A percentile compares a stretch with the other conserved stretches of the same genome.
Conservation (phyloP, 441 rosid species). For the Pelargonium cotyledonis region DNA sequence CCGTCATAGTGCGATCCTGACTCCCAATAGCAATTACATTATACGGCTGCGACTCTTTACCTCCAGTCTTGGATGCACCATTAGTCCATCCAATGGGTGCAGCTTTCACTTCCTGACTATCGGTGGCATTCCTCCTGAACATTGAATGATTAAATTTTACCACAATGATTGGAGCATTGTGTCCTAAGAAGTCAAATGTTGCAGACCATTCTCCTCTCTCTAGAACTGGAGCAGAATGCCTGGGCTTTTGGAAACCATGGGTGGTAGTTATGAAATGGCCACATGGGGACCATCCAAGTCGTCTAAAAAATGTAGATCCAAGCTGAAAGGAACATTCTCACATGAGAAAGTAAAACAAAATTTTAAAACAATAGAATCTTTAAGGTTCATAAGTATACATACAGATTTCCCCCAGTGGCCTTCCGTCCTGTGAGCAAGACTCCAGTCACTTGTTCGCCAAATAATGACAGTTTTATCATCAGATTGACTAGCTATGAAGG, state of each 20-base stretch:
- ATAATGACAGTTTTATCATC: constrained; percentile 97
- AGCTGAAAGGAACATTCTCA: constrained; percentile 49
- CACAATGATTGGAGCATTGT: constrained; percentile 89
- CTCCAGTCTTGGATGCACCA: constrained; percentile 71
- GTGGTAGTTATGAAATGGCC: constrained; percentile 97
- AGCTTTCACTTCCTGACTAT: constrained; percentile 49
- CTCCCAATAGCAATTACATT: constrained; percentile 97
- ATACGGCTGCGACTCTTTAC: constrained; percentile 75
- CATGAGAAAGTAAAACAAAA: constrained; percentile 14
- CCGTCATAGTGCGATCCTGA: constrained; percentile 97
- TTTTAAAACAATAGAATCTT: constrained; percentile 13
- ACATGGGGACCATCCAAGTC: constrained; percentile 99
- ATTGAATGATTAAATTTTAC: constrained; percentile 92
- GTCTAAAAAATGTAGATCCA: constrained; percentile 95
- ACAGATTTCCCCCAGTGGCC: constrained; percentile 99
- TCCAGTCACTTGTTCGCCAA: constrained; percentile 99
- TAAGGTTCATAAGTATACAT: constrained; percentile 22
- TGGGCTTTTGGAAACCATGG: constrained; percentile 96
- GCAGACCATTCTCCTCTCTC: constrained; percentile 99
- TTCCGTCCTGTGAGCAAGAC: constrained; percentile 82
- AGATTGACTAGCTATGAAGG: constrained; percentile 95
- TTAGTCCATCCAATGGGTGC: constrained; percentile 78
- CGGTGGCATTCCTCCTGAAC: constrained; percentile 52
- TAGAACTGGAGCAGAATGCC: constrained; percentile 98
- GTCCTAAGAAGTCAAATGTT: constrained; percentile 92